Evolutionary conservation across 2,329 filamentous ascomycete species (phyloP).

Genomic region (Cladosporium sp.): DNA sequence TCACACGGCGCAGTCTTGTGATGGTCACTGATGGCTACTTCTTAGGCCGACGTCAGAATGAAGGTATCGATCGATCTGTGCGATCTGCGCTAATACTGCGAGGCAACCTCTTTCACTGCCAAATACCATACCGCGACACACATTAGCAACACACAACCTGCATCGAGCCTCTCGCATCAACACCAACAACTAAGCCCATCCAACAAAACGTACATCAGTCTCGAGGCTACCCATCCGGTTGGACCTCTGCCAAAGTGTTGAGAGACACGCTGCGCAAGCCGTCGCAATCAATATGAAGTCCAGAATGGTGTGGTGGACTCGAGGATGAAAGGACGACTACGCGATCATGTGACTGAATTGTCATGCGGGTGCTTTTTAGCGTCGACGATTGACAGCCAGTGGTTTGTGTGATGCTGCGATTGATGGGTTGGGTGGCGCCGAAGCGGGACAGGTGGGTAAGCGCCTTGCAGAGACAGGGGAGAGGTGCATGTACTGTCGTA

Average conservation of each 20-base stretch:
- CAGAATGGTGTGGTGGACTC: constrained; percentile 14
- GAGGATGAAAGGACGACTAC: constrained; percentile 2
- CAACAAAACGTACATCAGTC: background rate
- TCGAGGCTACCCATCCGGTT: background rate
- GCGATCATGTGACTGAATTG: constrained; percentile 14
- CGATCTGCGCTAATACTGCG: background rate
- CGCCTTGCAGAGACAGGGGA: background rate
- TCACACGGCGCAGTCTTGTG: background rate
- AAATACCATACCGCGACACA: background rate
- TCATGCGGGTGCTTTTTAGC: constrained; percentile 19
- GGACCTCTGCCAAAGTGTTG: constrained; percentile 2
- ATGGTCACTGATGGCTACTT: background rate
- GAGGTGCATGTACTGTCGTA: background rate
- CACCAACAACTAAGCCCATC: background rate
- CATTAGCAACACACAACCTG: background rate
- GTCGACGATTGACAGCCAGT: constrained; percentile 13
- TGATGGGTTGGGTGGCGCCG: constrained; percentile 7
- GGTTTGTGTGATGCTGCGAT: background rate
- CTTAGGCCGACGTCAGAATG: background rate
- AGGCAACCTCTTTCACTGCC: background rate
- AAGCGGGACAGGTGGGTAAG: constrained; percentile 1
- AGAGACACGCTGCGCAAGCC: background rate
- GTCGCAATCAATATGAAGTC: constrained; percentile 11
- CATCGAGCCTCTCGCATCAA: background rate
- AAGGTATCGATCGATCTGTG: background rate